A percentile compares a stretch with the other conserved stretches of the same genome.
These are phyloP conservation scores for Babesia ovata DNA, from an alignment of 169 alveolate genomes.

Conservation along the genomic window DNA sequence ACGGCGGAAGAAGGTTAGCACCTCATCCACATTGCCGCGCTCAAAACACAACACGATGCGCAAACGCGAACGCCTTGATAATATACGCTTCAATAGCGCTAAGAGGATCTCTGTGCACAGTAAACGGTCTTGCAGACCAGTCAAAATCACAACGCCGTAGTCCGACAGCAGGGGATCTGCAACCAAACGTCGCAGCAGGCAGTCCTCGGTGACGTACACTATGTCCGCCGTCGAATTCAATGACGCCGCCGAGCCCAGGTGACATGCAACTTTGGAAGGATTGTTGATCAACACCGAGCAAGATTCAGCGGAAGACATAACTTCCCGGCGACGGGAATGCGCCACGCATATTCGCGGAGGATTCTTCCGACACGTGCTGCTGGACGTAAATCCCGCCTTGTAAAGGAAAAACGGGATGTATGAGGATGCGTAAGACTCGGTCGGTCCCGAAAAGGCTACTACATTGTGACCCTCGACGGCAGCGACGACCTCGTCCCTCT, in stretches of 20 bases:
- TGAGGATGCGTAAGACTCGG: slow-evolving; percentile 33
- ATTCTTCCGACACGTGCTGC: slow-evolving; percentile 7
- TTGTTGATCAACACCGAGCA: slow-evolving; percentile 45
- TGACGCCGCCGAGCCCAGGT: slow-evolving; percentile 7
- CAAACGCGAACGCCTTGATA: slow-evolving; percentile 41
- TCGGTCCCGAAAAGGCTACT: slow-evolving; percentile 50
- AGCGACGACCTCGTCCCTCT: slow-evolving; percentile 40
- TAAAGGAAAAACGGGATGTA: slow-evolving; percentile 58
- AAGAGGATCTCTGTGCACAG: slow-evolving; percentile 63
- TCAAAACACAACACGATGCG: slow-evolving; percentile 47
- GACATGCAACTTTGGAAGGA: slow-evolving; percentile 26
- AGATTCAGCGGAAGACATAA: slow-evolving; percentile 29
- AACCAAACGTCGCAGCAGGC: slow-evolving; percentile 41
- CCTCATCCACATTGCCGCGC: slow-evolving; percentile 28
- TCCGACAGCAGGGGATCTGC: slow-evolving; percentile 77
- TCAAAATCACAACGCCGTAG: slow-evolving; percentile 69
- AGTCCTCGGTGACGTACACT: slow-evolving; percentile 47
- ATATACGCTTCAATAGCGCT: slow-evolving; percentile 60
- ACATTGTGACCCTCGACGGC: slow-evolving; percentile 58
- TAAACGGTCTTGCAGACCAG: slow-evolving; percentile 65
- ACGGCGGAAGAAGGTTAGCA: slow-evolving; percentile 26
- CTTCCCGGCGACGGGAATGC: slow-evolving; percentile 7
- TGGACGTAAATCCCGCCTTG: slow-evolving; percentile 56
- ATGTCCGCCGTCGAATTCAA: slow-evolving; percentile 22
- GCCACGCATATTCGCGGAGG: slow-evolving; percentile 62